phyloP scores from a whole-genome alignment of 352 stramenopile species.

The Phytopythium sindhum region DNA sequence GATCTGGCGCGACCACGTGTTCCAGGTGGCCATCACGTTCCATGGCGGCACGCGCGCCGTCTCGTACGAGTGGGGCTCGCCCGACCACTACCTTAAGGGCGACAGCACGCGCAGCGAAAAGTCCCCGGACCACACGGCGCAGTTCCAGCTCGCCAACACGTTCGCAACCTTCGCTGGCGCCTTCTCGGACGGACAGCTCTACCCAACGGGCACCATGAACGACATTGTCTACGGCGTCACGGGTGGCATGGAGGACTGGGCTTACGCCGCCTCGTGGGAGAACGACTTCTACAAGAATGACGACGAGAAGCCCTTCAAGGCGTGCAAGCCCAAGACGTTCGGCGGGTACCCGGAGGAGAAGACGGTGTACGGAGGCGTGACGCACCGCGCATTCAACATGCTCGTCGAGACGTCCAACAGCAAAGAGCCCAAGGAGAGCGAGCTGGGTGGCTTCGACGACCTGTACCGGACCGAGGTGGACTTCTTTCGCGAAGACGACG shows the following conservation, averaged over 20 bases:
- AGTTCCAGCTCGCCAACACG: conserved; percentile 55
- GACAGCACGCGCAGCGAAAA: conserved; percentile 61
- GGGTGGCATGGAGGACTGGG: conserved; percentile 98
- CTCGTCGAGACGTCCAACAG: conserved; percentile 93
- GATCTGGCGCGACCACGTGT: conserved; percentile 95
- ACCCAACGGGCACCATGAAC: conserved; percentile 92
- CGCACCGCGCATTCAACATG: conserved; percentile 94
- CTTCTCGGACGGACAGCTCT: conserved; percentile 70
- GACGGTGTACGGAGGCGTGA: conserved; percentile 92
- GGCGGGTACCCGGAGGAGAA: conserved; percentile 88
- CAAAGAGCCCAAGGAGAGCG: conserved; percentile 76
- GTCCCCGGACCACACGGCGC: conserved; percentile 73
- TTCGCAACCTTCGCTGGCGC: conserved; percentile 68
- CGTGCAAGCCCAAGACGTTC: conserved; percentile 87
- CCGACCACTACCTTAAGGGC: conserved; percentile 74
- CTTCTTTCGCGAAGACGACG: conserved; percentile 38
- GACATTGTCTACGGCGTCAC: conserved; percentile 95
- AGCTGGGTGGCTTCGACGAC: conserved; percentile 74
- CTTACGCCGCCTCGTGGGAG: conserved; percentile 91
- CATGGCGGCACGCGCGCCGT: conserved; percentile 97
- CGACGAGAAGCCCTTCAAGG: conserved; percentile 50
- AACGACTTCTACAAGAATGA: conserved; percentile 37
- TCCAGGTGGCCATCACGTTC: conserved; percentile 97
- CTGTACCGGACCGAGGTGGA: conserved; percentile 68
- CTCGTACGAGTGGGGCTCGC: conserved; percentile 97